Base-by-base conservation (phyloP, 257 asterid genomes). In the Perilla frutescens region DNA sequence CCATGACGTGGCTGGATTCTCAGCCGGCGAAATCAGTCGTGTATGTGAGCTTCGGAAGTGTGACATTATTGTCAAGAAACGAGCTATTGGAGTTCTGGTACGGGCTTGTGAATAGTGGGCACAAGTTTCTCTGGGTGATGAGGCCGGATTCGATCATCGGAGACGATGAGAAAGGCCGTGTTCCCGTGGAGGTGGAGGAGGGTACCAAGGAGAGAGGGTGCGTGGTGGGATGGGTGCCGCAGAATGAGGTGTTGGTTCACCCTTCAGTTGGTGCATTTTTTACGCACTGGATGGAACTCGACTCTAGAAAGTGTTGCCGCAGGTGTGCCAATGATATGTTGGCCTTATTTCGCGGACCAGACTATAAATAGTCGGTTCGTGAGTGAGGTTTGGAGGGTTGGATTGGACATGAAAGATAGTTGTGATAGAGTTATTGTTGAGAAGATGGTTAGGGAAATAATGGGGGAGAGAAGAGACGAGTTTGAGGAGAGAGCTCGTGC, bases 11-110 rank as follows among this genome's bases (percentile, higher is more conserved):
- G 91, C 65, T 88, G 1, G 83, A 86, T 41, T 39, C 81, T 0
- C 89, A 88, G 58, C 85, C 70, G 4, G 8, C 62, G 0, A 81
- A 76, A 14, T 86, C 91, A 0, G 90, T 88, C 3, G 12, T 88
- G 2, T 88, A 86, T 7, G 88, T 84, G 4, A 86, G 90, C 77
- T 84, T 88, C n/a, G 87, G 91, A 13, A 86, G 91, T 29, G 57
- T 86, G 2, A 70, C 85, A 0, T 12, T 68, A 0, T 0, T 88
- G 70, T 80, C 85, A 2, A 37, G 65, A n/a, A 67, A 64, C 1
- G 87, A 88, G 60, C 32, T 84, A 3, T 26, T 84, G 39, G 91
- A 88, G 26, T 80, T 88, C 4, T 88, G 88, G 90, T 74, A 81
- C 7, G 91, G 95, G 1, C 45, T 88, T 44, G 88, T 84, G 47